Evolutionary conservation across 1,284 basidiomycete species (phyloP).

Genomic region (Coniferiporia sulphurascens): DNA sequence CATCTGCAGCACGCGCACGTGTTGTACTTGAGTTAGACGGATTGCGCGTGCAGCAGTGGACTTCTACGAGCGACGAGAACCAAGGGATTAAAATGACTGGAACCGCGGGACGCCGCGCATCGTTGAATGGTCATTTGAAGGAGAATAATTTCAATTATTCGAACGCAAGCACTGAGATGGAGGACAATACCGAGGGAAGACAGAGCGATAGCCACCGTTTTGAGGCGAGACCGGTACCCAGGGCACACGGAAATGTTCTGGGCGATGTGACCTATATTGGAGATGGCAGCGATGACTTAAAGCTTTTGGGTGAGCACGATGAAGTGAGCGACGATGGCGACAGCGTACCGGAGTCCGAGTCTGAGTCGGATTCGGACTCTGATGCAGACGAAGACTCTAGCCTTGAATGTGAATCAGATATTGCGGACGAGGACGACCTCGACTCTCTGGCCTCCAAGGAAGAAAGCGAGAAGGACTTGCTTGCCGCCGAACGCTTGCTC

Average conservation of each 20-base stretch:
- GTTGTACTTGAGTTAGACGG: constrained; percentile 61
- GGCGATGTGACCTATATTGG: constrained; percentile 11
- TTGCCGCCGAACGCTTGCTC: constrained; percentile 53
- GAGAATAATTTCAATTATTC: not conserved
- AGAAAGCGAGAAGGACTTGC: constrained; percentile 6
- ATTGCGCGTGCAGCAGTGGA: constrained; percentile 25
- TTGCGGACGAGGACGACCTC: constrained; percentile 24
- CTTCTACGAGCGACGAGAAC: not conserved
- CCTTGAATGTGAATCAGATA: constrained; percentile 22
- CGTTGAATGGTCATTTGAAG: constrained; percentile 3
- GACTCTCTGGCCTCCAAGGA: not conserved
- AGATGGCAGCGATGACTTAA: constrained; percentile 17
- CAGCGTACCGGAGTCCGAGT: constrained; percentile 22
- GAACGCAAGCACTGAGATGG: constrained; percentile 26
- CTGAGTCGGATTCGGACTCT: constrained; percentile 19
- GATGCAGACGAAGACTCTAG: constrained; percentile 22
- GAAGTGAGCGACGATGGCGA: constrained; percentile 19
- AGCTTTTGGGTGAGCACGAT: constrained; percentile 18
- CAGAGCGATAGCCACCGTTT: constrained; percentile 7
- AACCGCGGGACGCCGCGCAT: not conserved
- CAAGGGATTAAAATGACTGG: not conserved
- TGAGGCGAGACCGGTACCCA: too few species aligned
- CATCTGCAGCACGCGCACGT: constrained; percentile 38
- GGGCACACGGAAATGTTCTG: not conserved
- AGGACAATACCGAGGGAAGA: constrained; percentile 20